A percentile compares a stretch with the other conserved stretches of the same genome.
These are phyloP conservation scores for Daldinia eschscholtzii DNA, from an alignment of 2,329 filamentous ascomycete species.

Conservation along the genomic window DNA sequence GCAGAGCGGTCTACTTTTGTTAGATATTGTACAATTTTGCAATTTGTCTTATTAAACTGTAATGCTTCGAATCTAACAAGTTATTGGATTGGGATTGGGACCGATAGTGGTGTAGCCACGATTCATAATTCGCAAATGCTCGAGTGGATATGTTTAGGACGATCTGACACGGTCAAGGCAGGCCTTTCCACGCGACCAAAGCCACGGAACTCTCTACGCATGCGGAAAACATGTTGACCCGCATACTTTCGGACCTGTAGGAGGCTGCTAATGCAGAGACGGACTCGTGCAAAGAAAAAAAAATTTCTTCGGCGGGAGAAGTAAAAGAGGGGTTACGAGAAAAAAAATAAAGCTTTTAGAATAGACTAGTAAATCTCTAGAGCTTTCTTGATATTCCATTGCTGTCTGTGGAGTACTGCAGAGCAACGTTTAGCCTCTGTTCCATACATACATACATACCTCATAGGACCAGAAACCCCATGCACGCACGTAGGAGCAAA, in stretches of 20 bases:
- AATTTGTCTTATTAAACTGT: conserved; percentile 12
- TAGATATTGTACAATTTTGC: conserved; percentile 5
- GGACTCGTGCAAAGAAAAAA: conserved; percentile 41
- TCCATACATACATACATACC: conserved; percentile 10
- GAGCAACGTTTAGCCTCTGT: conserved; percentile 22
- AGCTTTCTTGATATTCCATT: conserved; percentile 26
- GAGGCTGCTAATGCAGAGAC: conserved; percentile 38
- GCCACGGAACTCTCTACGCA: conserved; percentile 29
- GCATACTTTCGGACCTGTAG: conserved; percentile 21
- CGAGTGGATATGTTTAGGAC: conserved; percentile 24
- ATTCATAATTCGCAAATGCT: conserved; percentile 24
- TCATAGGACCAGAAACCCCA: neutral
- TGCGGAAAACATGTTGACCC: conserved; percentile 30
- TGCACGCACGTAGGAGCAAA: conserved; percentile 12
- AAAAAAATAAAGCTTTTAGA: conserved; percentile 12
- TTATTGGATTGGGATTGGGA: conserved; percentile 3
- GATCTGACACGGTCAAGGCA: conserved; percentile 36
- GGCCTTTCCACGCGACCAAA: conserved; percentile 37
- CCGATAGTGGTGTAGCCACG: conserved; percentile 15
- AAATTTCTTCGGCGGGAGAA: conserved; percentile 27
- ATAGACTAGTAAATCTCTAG: conserved; percentile 19
- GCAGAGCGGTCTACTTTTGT: neutral
- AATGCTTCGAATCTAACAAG: conserved; percentile 7
- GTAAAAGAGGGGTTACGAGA: conserved; percentile 37
- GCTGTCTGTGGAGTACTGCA: conserved; percentile 36